A percentile compares a stretch with the other conserved stretches of the same genome.
Evolutionary conservation across 2,329 filamentous ascomycete genomes (phyloP).

Genomic region (Calonectria multiphialidica): DNA sequence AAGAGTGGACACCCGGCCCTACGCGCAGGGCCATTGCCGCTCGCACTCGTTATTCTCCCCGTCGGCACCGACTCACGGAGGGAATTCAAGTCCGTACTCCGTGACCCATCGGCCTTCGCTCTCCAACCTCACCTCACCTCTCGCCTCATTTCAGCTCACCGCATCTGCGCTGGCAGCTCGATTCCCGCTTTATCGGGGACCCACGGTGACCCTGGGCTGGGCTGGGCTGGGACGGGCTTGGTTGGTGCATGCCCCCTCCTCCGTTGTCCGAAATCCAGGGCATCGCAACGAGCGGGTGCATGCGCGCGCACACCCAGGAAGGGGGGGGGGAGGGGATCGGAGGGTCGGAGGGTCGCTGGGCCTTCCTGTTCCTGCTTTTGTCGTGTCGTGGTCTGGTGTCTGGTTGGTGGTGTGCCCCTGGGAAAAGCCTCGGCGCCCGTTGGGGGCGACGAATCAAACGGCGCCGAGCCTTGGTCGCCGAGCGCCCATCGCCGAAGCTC

Average conservation of each 20-base stretch:
- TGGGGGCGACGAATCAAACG: background rate
- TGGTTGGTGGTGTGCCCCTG: background rate
- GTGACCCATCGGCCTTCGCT: background rate
- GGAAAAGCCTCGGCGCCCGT: constrained; percentile 8
- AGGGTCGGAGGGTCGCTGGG: background rate
- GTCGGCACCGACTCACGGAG: constrained; percentile 7
- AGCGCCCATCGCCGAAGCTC: background rate
- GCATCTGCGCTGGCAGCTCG: background rate
- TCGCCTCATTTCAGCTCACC: background rate
- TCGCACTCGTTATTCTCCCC: constrained; percentile 7
- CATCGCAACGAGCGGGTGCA: background rate
- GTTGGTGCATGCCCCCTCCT: background rate
- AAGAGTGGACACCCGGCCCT: background rate
- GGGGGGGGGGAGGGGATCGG: too few relatives aligned
- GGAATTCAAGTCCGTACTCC: constrained; percentile 1
- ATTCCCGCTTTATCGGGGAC: background rate
- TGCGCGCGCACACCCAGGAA: background rate
- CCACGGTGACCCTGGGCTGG: background rate
- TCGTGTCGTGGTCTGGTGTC: background rate
- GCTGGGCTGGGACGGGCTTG: too few relatives aligned
- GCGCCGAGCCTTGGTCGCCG: background rate
- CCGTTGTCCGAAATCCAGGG: background rate
- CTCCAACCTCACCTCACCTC: constrained; percentile 8
- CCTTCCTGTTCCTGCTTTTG: constrained; percentile 8
- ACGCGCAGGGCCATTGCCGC: background rate